Conservation (phyloP, 306 rosid genomes). For the Prunus fruticosa region DNA sequence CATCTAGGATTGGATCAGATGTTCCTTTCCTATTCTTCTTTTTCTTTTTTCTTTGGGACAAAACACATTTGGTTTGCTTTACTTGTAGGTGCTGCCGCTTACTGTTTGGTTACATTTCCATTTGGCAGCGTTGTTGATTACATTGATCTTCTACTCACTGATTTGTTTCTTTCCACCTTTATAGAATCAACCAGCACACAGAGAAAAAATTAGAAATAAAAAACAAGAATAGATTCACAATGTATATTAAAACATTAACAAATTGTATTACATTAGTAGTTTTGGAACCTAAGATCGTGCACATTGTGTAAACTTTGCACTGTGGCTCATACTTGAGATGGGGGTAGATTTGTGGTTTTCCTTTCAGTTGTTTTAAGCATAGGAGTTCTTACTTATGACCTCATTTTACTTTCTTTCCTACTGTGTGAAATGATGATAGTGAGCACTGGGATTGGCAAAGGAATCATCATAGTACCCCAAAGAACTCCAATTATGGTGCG, state of each 20-base stretch:
- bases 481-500: constrained; percentile 48
- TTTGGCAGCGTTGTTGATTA: not conserved
- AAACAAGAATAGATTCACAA: not conserved
- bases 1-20: constrained; percentile 22
- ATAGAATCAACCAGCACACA: not conserved
- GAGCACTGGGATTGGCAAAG: constrained; percentile 64
- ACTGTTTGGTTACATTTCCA: not conserved
- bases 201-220: not conserved
- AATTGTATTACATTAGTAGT: not conserved
- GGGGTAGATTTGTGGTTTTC: constrained; percentile 6
- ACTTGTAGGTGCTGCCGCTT: not conserved
- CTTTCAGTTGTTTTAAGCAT: constrained; percentile 6
- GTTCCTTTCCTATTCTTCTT: constrained; percentile 4
- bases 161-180: too few species aligned
- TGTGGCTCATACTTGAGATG: constrained; percentile 8
- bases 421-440: constrained; percentile 30
- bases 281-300: constrained; percentile 5
- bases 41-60: not conserved
- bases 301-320: constrained; percentile 6
- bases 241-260: not conserved
- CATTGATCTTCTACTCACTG: not conserved
- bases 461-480: constrained; percentile 39
- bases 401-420: constrained; percentile 6
- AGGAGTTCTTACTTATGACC: constrained; percentile 15
- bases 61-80: not conserved